Base-by-base conservation (phyloP, 2,329 filamentous ascomycete genomes). In the Alternaria rosae region DNA sequence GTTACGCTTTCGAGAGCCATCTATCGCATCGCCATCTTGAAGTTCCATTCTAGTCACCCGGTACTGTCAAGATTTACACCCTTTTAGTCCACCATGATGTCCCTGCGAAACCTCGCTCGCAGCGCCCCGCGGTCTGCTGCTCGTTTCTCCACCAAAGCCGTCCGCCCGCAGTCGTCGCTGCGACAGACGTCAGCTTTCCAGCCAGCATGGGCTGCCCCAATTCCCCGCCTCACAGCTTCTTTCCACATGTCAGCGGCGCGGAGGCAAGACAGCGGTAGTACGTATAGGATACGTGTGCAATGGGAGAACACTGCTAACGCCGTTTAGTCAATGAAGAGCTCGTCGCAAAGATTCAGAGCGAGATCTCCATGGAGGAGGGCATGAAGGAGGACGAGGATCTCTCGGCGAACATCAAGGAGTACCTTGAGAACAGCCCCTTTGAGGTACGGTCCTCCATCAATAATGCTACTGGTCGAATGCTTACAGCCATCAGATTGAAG, bases 391-490 rank as follows among this genome's bases (percentile, higher is more conserved):
- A 87, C 64, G 88, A 92, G 74, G 87, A 91, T 68, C 82, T 91
- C 69, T 91, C 93, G 42, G 86, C 89, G 66, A 92, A 90, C 79
- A 87, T 97, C 80, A 90, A 93, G 82, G 92, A 95, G 79, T 97
- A 96, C 82, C 82, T 97, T 50, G 89, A 94, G 77, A 94, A 92
- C 83, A 90, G 90, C 76, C 87, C 90, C 42, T 99, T 93, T 81
- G 86, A 94, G 85, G 86, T 95, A 78, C 56, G 74, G 51, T 6
- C 15, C 13, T 3, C 6, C 25, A 15, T 23, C 4, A 13, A 17
- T 11, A 3, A 6, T 23, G 17, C 28, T 15, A n/a, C n/a, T 30
- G 28, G 20, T 20, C 11, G 6, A 57, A 61, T 38, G 61, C 61
- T 60, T 13, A 60, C 51, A 3, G 62, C 20, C 13, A 8, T 65